These are phyloP conservation scores for Phytopythium vexans DNA, from an alignment of 352 stramenopile species.

Conservation along the genomic window DNA sequence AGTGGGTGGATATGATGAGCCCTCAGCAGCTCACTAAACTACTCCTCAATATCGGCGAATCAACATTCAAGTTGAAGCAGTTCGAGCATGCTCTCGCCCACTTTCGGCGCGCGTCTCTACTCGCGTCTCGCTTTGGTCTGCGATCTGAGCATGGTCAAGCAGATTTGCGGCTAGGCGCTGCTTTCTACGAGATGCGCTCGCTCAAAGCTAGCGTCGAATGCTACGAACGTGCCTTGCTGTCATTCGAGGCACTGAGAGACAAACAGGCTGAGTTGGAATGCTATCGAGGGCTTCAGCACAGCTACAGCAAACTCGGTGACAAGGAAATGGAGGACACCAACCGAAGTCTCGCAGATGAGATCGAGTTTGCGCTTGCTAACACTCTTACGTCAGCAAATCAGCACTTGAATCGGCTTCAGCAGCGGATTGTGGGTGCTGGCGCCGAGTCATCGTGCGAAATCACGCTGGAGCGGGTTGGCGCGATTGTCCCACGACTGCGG, in stretches of 20 bases:
- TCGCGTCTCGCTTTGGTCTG: slow-evolving; percentile 22
- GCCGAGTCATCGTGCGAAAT: slow-evolving; percentile 64
- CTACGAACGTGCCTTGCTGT: slow-evolving; percentile 49
- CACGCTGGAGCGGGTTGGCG: slow-evolving; percentile 55
- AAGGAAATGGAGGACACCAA: slow-evolving; percentile 39
- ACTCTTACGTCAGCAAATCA: slow-evolving; percentile 34
- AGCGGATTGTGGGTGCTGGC: slow-evolving; percentile 54
- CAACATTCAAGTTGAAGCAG: slow-evolving; percentile 32
- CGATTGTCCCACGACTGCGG: slow-evolving; percentile 56
- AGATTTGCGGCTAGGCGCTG: slow-evolving; percentile 27
- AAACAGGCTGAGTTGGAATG: slow-evolving; percentile 41
- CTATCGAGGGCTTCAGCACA: slow-evolving; percentile 53
- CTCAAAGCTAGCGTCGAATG: slow-evolving; percentile 46
- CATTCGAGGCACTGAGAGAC: slow-evolving; percentile 50
- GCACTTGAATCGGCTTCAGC: slow-evolving; percentile 43
- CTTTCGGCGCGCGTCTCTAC: slow-evolving; percentile 43
- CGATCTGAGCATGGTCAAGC: slow-evolving; percentile 32
- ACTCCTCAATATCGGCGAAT: slow-evolving; percentile 34
- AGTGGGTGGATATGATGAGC: slow-evolving; percentile 39
- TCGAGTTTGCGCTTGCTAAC: slow-evolving; percentile 60
- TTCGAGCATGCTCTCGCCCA: slow-evolving; percentile 46
- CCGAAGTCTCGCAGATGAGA: slow-evolving; percentile 52
- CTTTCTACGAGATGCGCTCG: slow-evolving; percentile 35
- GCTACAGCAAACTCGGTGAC: slow-evolving; percentile 50
- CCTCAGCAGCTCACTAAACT: slow-evolving; percentile 21